Conservation (phyloP, 768 basidiomycete genomes). For the Pilatotrama ljubarskyi region DNA sequence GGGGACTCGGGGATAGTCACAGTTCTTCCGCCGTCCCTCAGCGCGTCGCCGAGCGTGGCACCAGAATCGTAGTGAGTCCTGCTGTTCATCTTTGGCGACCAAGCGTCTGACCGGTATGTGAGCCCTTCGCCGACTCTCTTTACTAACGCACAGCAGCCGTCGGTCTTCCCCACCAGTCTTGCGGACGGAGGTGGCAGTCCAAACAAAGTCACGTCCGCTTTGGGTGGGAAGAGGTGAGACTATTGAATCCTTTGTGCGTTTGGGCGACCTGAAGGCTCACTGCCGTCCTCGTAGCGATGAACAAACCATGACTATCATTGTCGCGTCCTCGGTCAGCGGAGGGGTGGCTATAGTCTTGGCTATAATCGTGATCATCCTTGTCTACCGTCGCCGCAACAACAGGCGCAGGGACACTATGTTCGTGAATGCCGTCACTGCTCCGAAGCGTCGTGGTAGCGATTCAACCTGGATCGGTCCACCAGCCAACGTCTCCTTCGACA, state of each 20-base stretch:
- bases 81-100: not conserved
- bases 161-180: not conserved
- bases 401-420: not conserved
- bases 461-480: slow-evolving; percentile 12
- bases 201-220: not conserved
- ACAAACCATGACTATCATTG: slow-evolving; percentile 14
- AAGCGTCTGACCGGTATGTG: too few species aligned
- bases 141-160: not conserved
- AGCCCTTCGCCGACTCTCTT: not conserved
- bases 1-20: too few species aligned
- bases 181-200: not conserved
- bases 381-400: slow-evolving; percentile 17
- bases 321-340: slow-evolving; percentile 18
- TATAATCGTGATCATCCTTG: slow-evolving; percentile 6
- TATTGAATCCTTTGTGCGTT: not conserved
- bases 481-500: not conserved
- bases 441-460: slow-evolving; percentile 7
- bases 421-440: not conserved
- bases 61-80: too few species aligned
- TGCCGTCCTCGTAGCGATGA: not conserved
- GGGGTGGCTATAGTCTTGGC: slow-evolving; percentile 12
- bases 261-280: not conserved
- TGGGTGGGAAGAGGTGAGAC: slow-evolving; percentile 1
- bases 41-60: too few species aligned
- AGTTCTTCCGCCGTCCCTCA: too few species aligned